Conservation (phyloP, 2,329 filamentous ascomycete genomes). For the Colletotrichum karsti region DNA sequence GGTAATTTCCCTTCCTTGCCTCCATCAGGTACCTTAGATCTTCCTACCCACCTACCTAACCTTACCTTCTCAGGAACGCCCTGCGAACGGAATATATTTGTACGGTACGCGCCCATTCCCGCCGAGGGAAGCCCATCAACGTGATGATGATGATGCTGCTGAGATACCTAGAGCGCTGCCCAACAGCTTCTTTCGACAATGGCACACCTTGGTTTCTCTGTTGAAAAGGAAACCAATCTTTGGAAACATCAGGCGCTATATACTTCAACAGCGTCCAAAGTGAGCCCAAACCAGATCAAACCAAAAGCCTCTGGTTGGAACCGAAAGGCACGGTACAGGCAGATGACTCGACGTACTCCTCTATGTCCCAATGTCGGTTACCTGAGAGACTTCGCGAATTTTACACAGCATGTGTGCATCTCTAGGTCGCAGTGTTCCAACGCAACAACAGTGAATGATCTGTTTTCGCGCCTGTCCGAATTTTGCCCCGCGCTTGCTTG, state of each 20-base stretch:
- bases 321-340: not conserved
- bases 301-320: not conserved
- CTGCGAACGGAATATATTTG: not conserved
- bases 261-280: not conserved
- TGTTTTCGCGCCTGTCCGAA: not conserved
- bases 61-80: not conserved
- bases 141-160: too few relatives aligned
- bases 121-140: too few relatives aligned
- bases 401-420: constrained; percentile 21
- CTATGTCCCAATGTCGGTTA: not conserved
- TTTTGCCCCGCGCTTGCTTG: constrained; percentile 26
- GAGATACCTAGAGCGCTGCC: too few relatives aligned
- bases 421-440: not conserved
- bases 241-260: not conserved
- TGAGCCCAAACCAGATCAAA: not conserved
- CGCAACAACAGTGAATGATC: constrained; percentile 9
- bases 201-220: not conserved
- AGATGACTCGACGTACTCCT: not conserved
- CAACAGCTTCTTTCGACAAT: not conserved
- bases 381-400: constrained; percentile 1
- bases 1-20: too few relatives aligned
- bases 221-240: not conserved
- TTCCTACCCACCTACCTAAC: too few relatives aligned
- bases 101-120: not conserved
- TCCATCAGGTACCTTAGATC: too few relatives aligned